Evolutionary conservation across 805 yeast genomes (phyloP).

Genomic region (Candida palmyrensis): DNA sequence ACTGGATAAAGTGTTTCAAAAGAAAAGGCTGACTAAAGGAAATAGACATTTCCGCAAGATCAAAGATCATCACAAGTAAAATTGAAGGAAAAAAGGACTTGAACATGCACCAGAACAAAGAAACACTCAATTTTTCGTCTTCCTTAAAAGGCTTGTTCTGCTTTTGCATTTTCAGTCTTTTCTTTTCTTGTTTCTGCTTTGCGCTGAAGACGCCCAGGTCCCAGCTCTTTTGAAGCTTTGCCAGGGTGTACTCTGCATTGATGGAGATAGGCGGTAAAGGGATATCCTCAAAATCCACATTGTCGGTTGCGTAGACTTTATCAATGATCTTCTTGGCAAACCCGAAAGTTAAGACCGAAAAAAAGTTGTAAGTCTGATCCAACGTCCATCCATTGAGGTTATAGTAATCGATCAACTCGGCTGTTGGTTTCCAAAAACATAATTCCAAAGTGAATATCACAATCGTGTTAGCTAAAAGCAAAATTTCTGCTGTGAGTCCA

Average conservation of each 20-base stretch:
- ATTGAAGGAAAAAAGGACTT: slow-evolving; percentile 1
- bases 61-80: slow-evolving; percentile 5
- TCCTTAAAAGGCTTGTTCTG: neutral
- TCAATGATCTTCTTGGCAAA: slow-evolving; percentile 24
- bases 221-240: slow-evolving; percentile 53
- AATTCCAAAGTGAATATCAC: slow-evolving; percentile 13
- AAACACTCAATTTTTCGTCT: slow-evolving; percentile 1
- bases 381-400: slow-evolving; percentile 22
- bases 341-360: slow-evolving; percentile 17
- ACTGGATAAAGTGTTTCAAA: slow-evolving; percentile 18
- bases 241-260: slow-evolving; percentile 44
- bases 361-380: slow-evolving; percentile 16
- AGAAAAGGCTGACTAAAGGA: slow-evolving; percentile 20
- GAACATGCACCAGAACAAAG: slow-evolving; percentile 1
- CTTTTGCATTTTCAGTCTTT: neutral
- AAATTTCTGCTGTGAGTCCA: slow-evolving; percentile 7
- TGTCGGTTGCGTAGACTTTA: slow-evolving; percentile 17
- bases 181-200: slow-evolving; percentile 1
- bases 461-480: slow-evolving; percentile 9
- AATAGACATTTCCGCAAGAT: slow-evolving; percentile 14
- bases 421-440: slow-evolving; percentile 15
- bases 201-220: slow-evolving; percentile 11
- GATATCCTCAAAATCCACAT: slow-evolving; percentile 45
- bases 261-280: slow-evolving; percentile 67
- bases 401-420: slow-evolving; percentile 16